Conservation (phyloP, 306 rosid species). For the Astragalus membranaceus region DNA sequence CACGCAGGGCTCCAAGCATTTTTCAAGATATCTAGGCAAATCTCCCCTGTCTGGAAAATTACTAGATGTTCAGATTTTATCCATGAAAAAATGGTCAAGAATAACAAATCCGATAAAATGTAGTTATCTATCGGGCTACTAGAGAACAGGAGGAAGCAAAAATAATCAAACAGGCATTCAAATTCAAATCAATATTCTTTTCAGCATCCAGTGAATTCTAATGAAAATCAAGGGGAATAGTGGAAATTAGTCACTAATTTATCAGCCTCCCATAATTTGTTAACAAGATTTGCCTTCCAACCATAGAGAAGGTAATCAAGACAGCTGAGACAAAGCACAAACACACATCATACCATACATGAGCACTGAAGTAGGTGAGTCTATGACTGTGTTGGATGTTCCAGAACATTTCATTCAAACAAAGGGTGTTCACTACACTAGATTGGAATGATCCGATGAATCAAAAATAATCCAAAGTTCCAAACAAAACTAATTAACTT, state of each 20-base stretch:
- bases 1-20: constrained; percentile 99
- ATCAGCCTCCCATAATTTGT: not conserved
- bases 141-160: constrained; percentile 18
- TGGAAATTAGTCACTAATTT: not conserved
- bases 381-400: not conserved
- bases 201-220: not conserved
- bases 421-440: no score
- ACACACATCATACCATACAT: not conserved
- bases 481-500: no score
- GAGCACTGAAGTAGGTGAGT: not conserved
- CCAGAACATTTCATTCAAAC: not conserved
- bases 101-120: not conserved
- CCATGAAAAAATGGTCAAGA: constrained; percentile 2
- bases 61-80: not conserved
- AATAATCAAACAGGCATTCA: not conserved
- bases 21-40: constrained; percentile 93
- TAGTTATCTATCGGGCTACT: not conserved
- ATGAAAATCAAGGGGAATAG: not conserved
- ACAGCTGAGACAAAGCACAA: not conserved
- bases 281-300: not conserved
- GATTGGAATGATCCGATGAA: no score
- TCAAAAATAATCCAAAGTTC: no score
- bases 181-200: not conserved
- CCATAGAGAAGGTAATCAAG: not conserved
- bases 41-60: constrained; percentile 82